These are phyloP conservation scores for Paraconiothyrium brasiliense DNA, from an alignment of 2,329 filamentous ascomycete genomes.

Conservation along the genomic window DNA sequence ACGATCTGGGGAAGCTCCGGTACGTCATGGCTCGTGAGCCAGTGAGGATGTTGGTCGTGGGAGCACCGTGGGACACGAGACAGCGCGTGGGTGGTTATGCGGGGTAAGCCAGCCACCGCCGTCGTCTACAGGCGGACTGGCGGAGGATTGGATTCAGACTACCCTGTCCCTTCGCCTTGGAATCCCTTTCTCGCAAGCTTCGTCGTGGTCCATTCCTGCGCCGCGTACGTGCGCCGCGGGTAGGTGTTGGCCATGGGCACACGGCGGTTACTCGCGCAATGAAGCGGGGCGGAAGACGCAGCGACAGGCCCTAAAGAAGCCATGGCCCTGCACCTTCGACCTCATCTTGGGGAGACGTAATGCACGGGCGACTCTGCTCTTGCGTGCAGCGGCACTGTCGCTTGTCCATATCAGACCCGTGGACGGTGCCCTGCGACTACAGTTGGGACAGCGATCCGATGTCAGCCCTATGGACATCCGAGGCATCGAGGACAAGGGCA, in stretches of 20 bases:
- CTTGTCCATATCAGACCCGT: neutral
- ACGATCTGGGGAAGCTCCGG: conserved; percentile 26
- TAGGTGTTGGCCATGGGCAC: neutral
- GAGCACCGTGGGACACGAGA: conserved; percentile 7
- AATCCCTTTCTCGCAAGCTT: neutral
- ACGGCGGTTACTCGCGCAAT: conserved; percentile 29
- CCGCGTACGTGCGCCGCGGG: neutral
- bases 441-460: conserved; percentile 15
- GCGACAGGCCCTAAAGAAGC: conserved; percentile 11
- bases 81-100: conserved; percentile 18
- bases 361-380: neutral
- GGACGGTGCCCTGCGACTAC: conserved; percentile 3
- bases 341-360: neutral
- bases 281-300: conserved; percentile 21
- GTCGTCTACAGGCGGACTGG: neutral
- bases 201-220: conserved; percentile 1
- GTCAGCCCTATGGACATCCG: conserved; percentile 18
- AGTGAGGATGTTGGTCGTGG: conserved; percentile 12
- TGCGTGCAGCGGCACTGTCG: conserved; percentile 19
- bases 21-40: conserved; percentile 25
- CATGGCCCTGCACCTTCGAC: conserved; percentile 9
- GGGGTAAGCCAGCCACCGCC: conserved; percentile 18
- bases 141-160: neutral
- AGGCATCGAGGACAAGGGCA: conserved; percentile 13
- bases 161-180: neutral